Conservation (phyloP, 495 filamentous ascomycete species). For the Astrocystis sublimbata region DNA sequence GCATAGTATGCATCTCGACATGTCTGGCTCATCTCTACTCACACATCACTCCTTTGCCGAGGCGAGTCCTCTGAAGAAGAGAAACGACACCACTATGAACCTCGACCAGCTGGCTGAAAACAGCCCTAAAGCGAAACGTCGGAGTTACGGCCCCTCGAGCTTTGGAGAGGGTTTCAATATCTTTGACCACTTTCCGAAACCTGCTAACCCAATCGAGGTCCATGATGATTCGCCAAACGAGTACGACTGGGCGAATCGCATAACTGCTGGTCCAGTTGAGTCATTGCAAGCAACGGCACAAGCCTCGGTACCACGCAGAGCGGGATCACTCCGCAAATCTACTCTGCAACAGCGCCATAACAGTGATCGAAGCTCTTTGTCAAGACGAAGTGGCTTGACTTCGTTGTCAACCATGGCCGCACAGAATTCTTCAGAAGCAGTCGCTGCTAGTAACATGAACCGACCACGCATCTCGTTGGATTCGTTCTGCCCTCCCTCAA, state of each 20-base stretch:
- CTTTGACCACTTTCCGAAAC: conserved; percentile 58
- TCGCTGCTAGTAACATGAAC: conserved; percentile 50
- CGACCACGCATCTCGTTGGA: conserved; percentile 78
- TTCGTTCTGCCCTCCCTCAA: conserved; percentile 60
- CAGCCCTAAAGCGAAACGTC: conserved; percentile 82
- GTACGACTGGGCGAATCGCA: conserved; percentile 42
- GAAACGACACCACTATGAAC: conserved; percentile 88
- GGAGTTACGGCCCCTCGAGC: conserved; percentile 70
- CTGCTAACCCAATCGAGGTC: conserved; percentile 39
- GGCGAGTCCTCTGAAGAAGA: conserved; percentile 85
- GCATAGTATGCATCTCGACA: conserved; percentile 51
- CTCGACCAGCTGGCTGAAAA: conserved; percentile 73
- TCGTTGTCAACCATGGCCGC: conserved; percentile 34
- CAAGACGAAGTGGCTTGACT: conserved; percentile 35
- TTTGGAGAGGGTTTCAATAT: conserved; percentile 66
- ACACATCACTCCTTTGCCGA: conserved; percentile 49
- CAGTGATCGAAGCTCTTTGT: conserved; percentile 61
- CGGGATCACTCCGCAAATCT: conserved; percentile 78
- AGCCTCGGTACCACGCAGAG: conserved; percentile 47
- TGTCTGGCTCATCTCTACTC: conserved; percentile 50
- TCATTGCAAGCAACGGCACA: conserved; percentile 31
- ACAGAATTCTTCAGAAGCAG: conserved; percentile 47
- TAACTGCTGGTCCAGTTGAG: conserved; percentile 33
- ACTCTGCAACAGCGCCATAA: conserved; percentile 77
- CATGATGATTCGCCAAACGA: conserved; percentile 49